Evolutionary conservation across 495 filamentous ascomycete genomes (phyloP).

Genomic region (Xylaria palmicola): DNA sequence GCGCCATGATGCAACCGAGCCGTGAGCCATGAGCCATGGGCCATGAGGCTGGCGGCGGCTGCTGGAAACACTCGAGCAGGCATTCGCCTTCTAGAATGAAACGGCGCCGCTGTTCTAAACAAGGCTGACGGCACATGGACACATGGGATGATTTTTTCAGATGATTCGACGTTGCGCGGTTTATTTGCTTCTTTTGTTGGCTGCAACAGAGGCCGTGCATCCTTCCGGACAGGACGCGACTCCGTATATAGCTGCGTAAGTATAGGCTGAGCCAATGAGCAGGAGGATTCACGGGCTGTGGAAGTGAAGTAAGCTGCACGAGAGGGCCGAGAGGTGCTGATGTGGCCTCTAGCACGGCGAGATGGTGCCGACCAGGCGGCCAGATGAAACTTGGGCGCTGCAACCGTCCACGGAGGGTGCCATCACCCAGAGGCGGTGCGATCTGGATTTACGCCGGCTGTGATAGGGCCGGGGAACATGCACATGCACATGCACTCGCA

Average conservation of each 20-base stretch:
- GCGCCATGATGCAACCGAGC: background rate
- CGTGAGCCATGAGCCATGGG: conserved; percentile 11
- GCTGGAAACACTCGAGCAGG: background rate
- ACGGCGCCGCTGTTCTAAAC: conserved; percentile 3
- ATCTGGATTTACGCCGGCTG: conserved; percentile 1
- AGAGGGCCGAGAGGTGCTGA: conserved; percentile 19
- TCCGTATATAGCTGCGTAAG: conserved; percentile 5
- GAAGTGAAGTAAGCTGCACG: conserved; percentile 14
- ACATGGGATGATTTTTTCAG: conserved; percentile 13
- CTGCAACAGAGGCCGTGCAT: conserved; percentile 22
- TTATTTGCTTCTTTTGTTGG: conserved; percentile 4
- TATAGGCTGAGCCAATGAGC: conserved; percentile 1
- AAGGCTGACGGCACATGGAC: conserved; percentile 10
- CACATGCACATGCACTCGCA: too few relatives aligned
- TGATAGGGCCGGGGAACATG: conserved; percentile 7
- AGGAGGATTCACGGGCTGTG: conserved; percentile 1
- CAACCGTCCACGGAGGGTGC: conserved; percentile 23
- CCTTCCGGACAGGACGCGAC: conserved; percentile 1
- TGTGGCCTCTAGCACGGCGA: conserved; percentile 20
- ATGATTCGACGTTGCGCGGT: conserved; percentile 12
- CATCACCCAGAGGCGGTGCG: conserved; percentile 19
- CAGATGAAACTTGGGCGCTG: conserved; percentile 31
- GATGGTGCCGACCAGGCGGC: conserved; percentile 15
- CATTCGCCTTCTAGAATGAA: conserved; percentile 14
- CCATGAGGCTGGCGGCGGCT: conserved; percentile 10